A percentile compares a stretch with the other conserved stretches of the same genome.
These are phyloP conservation scores for Apophysomyces variabilis DNA, from an alignment of 371 early-diverging fungal genomes.

Conservation along the genomic window DNA sequence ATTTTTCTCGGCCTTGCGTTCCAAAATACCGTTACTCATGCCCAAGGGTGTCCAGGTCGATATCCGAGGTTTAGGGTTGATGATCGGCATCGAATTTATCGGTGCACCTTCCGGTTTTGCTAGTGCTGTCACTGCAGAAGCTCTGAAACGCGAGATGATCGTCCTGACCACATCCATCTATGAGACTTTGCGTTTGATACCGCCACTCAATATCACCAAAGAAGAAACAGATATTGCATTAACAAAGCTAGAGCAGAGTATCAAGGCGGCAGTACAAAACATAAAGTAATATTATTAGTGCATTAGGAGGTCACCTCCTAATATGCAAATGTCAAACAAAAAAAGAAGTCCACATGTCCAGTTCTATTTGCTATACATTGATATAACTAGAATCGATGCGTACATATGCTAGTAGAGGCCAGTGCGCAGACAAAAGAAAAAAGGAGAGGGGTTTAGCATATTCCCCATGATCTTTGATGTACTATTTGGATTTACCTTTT, in stretches of 20 bases:
- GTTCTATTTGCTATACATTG: too few species aligned
- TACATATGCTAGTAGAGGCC: too few species aligned
- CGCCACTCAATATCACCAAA: slow-evolving; percentile 37
- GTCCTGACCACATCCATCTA: slow-evolving; percentile 38
- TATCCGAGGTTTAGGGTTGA: slow-evolving; percentile 47
- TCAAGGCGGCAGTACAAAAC: slow-evolving; percentile 6
- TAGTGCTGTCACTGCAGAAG: slow-evolving; percentile 18
- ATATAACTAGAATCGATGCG: too few species aligned
- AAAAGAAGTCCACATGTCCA: too few species aligned
- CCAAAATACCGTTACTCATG: slow-evolving; percentile 21
- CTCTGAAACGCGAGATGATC: slow-evolving; percentile 26
- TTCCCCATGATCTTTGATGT: too few species aligned
- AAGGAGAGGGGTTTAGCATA: too few species aligned
- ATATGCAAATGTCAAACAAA: too few species aligned
- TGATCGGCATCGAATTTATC: slow-evolving; percentile 51
- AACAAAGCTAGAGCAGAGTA: slow-evolving; percentile 18
- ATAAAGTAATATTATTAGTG: slow-evolving; percentile 5
- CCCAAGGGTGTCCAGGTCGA: slow-evolving; percentile 27
- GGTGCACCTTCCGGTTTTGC: slow-evolving; percentile 29
- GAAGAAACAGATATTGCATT: slow-evolving; percentile 32
- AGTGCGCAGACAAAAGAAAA: too few species aligned
- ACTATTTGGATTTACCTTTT: too few species aligned
- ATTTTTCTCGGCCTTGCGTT: slow-evolving; percentile 37
- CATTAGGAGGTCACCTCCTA: too few species aligned
- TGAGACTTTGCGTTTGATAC: slow-evolving; percentile 41